Evolutionary conservation across 768 basidiomycete genomes (phyloP), one percentile per base, ranked within the genome.

Genomic region (Nevesoporus exiguus): DNA sequence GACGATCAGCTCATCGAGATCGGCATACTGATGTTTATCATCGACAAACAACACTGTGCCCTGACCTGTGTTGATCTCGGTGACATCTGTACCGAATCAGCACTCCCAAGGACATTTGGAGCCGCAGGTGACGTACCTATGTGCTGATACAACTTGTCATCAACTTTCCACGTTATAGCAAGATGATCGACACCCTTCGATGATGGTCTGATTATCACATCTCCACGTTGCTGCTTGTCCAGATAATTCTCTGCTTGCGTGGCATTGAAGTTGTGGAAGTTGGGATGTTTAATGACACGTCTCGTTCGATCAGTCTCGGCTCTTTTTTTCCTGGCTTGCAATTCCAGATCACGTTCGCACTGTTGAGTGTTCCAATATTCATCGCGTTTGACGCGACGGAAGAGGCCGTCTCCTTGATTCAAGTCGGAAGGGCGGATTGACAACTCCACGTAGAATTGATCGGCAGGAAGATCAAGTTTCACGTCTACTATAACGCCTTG

Each of bases 101-200:
- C 19, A 19, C 33, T 41, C 44, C 22, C 7, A 15, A 19, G 27
- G 6, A 58, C 45, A 51, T 15, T 24, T 25, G 39, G n/a, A 7
- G 34, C 24, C 19, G 21, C 43, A 34, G 19, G 19, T 37, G 2
- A 64, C 87, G 47, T 65, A 93, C 94, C 94, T 54, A 99, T 90
- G 66, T 99, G 97, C 66, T 98, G 97, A 71, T 90, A 98, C 25
- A 99, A 75, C 55, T 86, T 90, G 54, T 97, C 89, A 58, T 95
- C 96, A 2, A 99, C 94, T 73, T 98, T 99, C 97, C 97, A 99
- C 0, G 97, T 99, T 10, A 99, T 89, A 41, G 96, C 96, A 34
- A 99, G 77, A 73, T 98, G 97, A 62, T 97, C 83, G 34, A 79
- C 74, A 14, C 96, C 96, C 71, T 95, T 94, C 5, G 96, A 98